Conservation (phyloP, 2,329 filamentous ascomycete genomes). For the Neonectria ditissima region DNA sequence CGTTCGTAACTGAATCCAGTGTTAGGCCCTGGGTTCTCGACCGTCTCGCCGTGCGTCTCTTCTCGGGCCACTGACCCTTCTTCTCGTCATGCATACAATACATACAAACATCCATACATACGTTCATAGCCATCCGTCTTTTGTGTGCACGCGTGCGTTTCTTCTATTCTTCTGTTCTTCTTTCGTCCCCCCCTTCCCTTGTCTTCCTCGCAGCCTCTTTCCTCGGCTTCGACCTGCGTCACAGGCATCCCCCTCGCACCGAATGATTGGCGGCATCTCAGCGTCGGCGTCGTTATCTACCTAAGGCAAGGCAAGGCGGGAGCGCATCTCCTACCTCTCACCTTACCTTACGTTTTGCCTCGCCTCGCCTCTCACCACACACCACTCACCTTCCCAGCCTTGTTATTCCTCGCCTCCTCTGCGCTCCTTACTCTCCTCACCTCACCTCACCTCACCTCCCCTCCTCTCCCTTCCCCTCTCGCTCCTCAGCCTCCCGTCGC, state of each 20-base stretch:
- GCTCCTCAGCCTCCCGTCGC: slow-evolving; percentile 4
- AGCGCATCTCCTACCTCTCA: slow-evolving; percentile 34
- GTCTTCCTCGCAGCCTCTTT: slow-evolving; percentile 19
- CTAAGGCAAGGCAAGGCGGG: slow-evolving; percentile 14
- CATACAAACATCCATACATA: not conserved
- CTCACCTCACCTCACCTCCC: too few relatives aligned
- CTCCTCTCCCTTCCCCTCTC: not conserved
- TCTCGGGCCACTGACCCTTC: not conserved
- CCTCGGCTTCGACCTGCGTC: slow-evolving; percentile 6
- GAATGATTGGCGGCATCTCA: slow-evolving; percentile 17
- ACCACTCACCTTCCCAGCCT: slow-evolving; percentile 29
- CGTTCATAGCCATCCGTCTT: not conserved
- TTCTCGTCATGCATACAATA: slow-evolving; percentile 9
- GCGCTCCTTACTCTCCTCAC: not conserved
- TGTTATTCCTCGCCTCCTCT: slow-evolving; percentile 21
- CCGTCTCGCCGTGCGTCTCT: not conserved
- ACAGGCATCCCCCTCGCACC: slow-evolving; percentile 3
- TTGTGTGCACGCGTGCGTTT: slow-evolving; percentile 3
- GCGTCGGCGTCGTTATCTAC: slow-evolving; percentile 14
- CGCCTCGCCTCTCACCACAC: slow-evolving; percentile 22
- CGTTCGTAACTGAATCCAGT: slow-evolving; percentile 9
- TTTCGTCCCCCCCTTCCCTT: not conserved
- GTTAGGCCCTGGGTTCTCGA: not conserved
- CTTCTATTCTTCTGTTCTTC: slow-evolving; percentile 8
- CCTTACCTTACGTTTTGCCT: slow-evolving; percentile 22